Base-by-base conservation (phyloP, 169 alveolate species). In the Cryptosporidium muris region DNA sequence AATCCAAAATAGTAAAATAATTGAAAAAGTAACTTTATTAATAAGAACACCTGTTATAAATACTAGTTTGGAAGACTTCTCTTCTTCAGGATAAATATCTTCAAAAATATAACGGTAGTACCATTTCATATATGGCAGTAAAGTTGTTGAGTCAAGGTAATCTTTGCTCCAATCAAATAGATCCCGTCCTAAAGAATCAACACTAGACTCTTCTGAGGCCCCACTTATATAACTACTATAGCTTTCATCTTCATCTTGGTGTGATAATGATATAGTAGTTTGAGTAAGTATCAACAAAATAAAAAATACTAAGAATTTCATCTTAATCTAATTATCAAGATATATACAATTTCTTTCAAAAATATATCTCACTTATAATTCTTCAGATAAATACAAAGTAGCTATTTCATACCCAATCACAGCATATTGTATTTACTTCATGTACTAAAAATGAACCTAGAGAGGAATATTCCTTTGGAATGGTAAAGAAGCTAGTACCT, bases 31-130 rank as follows among this genome's bases (percentile, higher is more conserved):
- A 7, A 60, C 43, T 37, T 74, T 74, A 34, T 74, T 74, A 2
- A 74, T 34, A 37, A 74, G 16, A 7, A 74, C 11, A n/a, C 68
- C 74, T 47, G 60, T 38, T n/a, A 74, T 47, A n/a, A 68, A 51
- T 34, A 47, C 36, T 14, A 48, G 54, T n/a, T 25, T 58, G 11
- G 45, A 47, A 16, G 40, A 40, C 25, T 38, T 36, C 6, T 62
- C 56, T 4, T 74, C 67, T 25, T 74, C 43, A 8, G 54, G 51
- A 58, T 58, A 56, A 6, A 74, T 25, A 3, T 66, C 74, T 45
- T 74, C 74, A 60, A 74, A 74, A 14, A 74, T 62, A 12, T 74
- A 74, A 34, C 40, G 54, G 51, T 74, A 74, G 49, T 58, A 74
- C 12, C 54, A 36, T 11, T 37, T 74, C 5, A 68, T 58, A 7